A percentile compares a stretch with the other conserved stretches of the same genome.
phyloP scores from a whole-genome alignment of 2,329 filamentous ascomycete genomes.

The Cytospora chrysosperma region DNA sequence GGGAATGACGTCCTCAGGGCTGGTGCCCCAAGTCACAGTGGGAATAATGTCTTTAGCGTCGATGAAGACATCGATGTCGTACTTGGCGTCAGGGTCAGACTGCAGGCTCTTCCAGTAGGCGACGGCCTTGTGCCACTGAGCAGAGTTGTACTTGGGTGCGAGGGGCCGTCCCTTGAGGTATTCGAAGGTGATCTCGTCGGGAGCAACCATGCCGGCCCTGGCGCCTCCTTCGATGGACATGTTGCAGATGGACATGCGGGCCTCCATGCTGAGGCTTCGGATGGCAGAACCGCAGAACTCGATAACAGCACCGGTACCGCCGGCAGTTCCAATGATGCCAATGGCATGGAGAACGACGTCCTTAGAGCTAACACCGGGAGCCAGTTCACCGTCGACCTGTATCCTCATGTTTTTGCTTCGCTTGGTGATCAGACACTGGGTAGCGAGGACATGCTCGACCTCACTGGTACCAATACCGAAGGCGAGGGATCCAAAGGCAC shows the following conservation, averaged over 20 bases:
- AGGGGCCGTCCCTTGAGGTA: slow-evolving; percentile 91
- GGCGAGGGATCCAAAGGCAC: slow-evolving; percentile 90
- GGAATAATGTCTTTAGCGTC: slow-evolving; percentile 91
- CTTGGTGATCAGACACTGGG: slow-evolving; percentile 91
- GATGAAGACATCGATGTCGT: slow-evolving; percentile 85
- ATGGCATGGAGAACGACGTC: slow-evolving; percentile 93
- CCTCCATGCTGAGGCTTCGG: slow-evolving; percentile 86
- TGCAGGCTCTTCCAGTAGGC: slow-evolving; percentile 85
- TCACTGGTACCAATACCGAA: slow-evolving; percentile 98
- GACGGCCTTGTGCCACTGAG: slow-evolving; percentile 86
- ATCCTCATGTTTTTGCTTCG: slow-evolving; percentile 99
- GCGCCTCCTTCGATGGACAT: slow-evolving; percentile 98
- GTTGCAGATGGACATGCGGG: slow-evolving; percentile 98
- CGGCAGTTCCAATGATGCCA: slow-evolving; percentile 89
- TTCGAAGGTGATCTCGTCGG: slow-evolving; percentile 89
- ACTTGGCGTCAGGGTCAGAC: slow-evolving; percentile 85
- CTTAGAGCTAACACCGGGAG: slow-evolving; percentile 91
- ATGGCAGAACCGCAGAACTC: slow-evolving; percentile 98
- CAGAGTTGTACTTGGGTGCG: slow-evolving; percentile 78
- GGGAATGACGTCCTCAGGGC: slow-evolving; percentile 91
- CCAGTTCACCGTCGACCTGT: slow-evolving; percentile 86
- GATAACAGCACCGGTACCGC: slow-evolving; percentile 90
- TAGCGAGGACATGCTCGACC: slow-evolving; percentile 96
- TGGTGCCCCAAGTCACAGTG: slow-evolving; percentile 95
- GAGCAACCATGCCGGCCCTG: slow-evolving; percentile 93